Evolutionary conservation across 441 rosid species (phyloP).

Genomic region (Populus trichocarpa): DNA sequence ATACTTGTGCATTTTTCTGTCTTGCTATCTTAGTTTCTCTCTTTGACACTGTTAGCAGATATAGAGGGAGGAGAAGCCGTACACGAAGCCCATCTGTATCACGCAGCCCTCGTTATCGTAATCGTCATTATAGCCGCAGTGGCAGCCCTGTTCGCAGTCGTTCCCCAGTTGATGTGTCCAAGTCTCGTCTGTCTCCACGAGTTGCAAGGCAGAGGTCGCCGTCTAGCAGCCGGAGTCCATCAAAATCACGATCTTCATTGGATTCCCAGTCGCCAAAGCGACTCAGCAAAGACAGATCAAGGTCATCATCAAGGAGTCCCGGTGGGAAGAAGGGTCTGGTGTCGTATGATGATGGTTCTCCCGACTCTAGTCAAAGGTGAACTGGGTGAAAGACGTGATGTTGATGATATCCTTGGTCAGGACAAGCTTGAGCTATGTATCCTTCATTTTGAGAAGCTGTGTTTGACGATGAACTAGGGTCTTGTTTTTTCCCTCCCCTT

Average conservation of each 20-base stretch:
- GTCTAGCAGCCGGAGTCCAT: slow-evolving; percentile 47
- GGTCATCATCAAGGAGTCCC: slow-evolving; percentile 66
- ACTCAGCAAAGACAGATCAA: slow-evolving; percentile 50
- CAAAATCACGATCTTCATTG: slow-evolving; percentile 53
- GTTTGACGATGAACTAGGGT: neutral
- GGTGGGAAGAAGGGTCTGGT: slow-evolving; percentile 60
- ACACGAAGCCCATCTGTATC: slow-evolving; percentile 60
- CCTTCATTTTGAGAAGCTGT: neutral
- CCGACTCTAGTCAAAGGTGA: slow-evolving; percentile 41
- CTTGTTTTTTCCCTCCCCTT: neutral
- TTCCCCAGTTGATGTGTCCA: slow-evolving; percentile 47
- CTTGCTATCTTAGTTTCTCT: neutral
- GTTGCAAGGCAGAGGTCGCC: slow-evolving; percentile 47
- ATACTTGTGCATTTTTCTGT: neutral
- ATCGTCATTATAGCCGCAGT: slow-evolving; percentile 57
- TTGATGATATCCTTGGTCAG: neutral
- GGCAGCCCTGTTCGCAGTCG: slow-evolving; percentile 61
- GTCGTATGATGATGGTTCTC: slow-evolving; percentile 73
- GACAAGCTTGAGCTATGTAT: neutral
- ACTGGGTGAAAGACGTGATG: neutral
- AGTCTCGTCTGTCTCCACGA: slow-evolving; percentile 39
- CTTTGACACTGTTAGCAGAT: slow-evolving; percentile 35
- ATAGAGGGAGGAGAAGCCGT: slow-evolving; percentile 66
- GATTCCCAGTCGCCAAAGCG: slow-evolving; percentile 60
- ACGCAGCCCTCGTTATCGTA: slow-evolving; percentile 53